These are phyloP conservation scores for Solanum tacnaense DNA, from an alignment of 257 asterid genomes.

Conservation along the genomic window DNA sequence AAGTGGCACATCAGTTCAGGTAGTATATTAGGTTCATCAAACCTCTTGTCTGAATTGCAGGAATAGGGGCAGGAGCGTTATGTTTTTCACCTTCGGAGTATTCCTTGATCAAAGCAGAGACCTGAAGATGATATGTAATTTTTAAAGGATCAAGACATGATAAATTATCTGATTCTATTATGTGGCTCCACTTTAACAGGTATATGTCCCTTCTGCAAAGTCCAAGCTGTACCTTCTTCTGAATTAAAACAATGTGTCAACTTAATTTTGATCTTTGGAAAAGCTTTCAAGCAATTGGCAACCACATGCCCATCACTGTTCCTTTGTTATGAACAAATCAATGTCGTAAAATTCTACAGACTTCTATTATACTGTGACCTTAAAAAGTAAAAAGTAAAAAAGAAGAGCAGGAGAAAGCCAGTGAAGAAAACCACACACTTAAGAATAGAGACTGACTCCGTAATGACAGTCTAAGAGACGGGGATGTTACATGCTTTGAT, in stretches of 20 bases:
- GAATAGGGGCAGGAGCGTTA: background rate
- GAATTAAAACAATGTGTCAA: background rate
- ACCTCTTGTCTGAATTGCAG: background rate
- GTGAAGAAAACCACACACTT: background rate
- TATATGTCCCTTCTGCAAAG: background rate
- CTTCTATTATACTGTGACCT: background rate
- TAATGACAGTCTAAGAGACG: background rate
- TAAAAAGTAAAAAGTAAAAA: background rate
- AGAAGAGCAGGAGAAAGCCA: background rate
- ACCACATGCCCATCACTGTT: background rate
- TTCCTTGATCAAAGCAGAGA: background rate
- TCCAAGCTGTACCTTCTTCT: background rate
- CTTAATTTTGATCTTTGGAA: background rate
- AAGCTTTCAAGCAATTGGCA: background rate
- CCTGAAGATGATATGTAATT: background rate
- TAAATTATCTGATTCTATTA: background rate
- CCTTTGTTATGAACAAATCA: background rate
- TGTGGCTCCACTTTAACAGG: background rate
- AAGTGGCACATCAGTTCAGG: background rate
- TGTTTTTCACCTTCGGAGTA: background rate
- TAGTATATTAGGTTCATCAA: background rate
- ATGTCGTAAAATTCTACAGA: background rate
- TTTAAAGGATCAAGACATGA: background rate
- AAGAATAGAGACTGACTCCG: background rate
- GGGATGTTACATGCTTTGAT: background rate